Evolutionary conservation across 495 filamentous ascomycete species (phyloP).

Genomic region (Tirmania nivea): DNA sequence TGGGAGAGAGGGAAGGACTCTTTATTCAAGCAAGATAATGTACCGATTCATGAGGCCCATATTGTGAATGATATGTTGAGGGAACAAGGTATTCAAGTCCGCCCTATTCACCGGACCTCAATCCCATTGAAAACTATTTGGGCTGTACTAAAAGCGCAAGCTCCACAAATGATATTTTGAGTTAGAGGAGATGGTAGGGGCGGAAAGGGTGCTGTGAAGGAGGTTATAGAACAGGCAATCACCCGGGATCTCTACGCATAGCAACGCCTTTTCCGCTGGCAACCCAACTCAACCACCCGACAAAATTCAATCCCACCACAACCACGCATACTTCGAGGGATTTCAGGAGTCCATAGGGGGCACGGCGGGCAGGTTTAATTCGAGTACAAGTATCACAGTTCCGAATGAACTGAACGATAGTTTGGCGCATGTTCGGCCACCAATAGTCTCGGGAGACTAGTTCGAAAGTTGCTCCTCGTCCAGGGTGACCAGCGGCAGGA

Average conservation of each 20-base stretch:
- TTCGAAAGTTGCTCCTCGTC: not conserved
- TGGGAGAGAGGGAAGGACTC: too few species aligned
- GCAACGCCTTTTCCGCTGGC: not conserved
- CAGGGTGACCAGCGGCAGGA: not conserved
- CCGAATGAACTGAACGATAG: not conserved
- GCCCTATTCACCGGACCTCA: slow-evolving; percentile 3
- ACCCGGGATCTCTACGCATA: too few species aligned
- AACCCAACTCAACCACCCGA: too few species aligned
- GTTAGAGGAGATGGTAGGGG: not conserved
- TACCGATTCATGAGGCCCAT: too few species aligned
- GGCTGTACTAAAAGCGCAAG: not conserved
- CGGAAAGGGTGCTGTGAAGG: not conserved
- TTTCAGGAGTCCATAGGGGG: not conserved
- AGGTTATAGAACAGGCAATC: not conserved
- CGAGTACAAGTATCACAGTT: not conserved
- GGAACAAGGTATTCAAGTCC: not conserved
- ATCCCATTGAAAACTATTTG: slow-evolving; percentile 6
- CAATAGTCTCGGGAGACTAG: not conserved
- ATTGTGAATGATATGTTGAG: too few species aligned
- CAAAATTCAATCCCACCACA: too few species aligned
- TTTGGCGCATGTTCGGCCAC: not conserved
- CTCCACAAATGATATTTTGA: not conserved
- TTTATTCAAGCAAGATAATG: too few species aligned
- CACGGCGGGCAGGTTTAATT: not conserved
- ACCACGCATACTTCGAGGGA: too few species aligned